Evolutionary conservation across 768 basidiomycete genomes (phyloP).

Genomic region (Vararia minispora): DNA sequence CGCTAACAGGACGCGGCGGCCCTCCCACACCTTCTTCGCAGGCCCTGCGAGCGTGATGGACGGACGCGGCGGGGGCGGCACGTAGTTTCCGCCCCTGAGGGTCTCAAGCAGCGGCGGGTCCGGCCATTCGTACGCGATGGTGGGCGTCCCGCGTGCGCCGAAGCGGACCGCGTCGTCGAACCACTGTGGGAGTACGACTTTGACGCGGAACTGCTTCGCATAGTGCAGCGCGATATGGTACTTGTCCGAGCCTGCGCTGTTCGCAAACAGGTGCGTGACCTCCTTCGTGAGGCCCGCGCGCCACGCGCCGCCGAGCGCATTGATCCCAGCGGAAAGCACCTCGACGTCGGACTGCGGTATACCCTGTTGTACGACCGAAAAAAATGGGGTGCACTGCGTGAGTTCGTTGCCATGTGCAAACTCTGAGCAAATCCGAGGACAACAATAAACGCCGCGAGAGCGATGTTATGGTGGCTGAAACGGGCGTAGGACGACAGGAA

Average conservation of each 20-base stretch:
- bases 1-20: constrained; percentile 50
- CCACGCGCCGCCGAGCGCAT: constrained; percentile 75
- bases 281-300: constrained; percentile 67
- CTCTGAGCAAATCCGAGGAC: no score
- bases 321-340: constrained; percentile 61
- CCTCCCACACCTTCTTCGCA: constrained; percentile 43
- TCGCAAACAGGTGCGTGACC: constrained; percentile 77
- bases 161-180: constrained; percentile 71
- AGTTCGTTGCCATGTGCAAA: no score
- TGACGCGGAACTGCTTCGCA: constrained; percentile 45
- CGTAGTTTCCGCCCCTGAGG: no score
- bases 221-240: constrained; percentile 44
- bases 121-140: constrained; percentile 61
- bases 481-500: no score
- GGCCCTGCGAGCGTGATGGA: constrained; percentile 15
- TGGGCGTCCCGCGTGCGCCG: constrained; percentile 33
- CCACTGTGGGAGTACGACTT: constrained; percentile 83
- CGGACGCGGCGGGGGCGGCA: no score
- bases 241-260: constrained; percentile 32
- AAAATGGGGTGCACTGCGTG: no score
- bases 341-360: constrained; percentile 68
- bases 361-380: no score
- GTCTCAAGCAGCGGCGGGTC: constrained; percentile 43
- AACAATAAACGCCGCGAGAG: no score
- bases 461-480: no score